A percentile compares a stretch with the other conserved stretches of the same genome.
These are phyloP conservation scores for Dothideomycetidae sp. DNA, from an alignment of 2,329 filamentous ascomycete genomes.

Conservation along the genomic window DNA sequence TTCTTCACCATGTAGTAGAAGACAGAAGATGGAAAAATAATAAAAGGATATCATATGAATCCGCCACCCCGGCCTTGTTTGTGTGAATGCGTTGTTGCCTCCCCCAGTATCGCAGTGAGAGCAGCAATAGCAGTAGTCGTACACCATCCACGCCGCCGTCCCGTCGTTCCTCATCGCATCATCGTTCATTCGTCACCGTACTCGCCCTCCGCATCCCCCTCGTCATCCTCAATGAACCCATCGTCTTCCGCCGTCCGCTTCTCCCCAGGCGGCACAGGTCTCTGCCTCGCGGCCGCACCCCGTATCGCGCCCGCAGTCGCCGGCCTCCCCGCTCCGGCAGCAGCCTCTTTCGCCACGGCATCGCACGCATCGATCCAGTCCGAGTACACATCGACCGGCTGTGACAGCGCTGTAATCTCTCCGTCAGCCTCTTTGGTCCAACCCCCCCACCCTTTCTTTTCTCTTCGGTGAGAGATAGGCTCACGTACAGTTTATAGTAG, in stretches of 20 bases:
- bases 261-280: conserved; percentile 17
- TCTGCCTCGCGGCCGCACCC: neutral
- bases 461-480: neutral
- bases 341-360: conserved; percentile 47
- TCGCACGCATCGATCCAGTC: conserved; percentile 97
- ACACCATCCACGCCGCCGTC: no score
- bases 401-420: neutral
- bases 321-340: conserved; percentile 15
- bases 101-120: no score
- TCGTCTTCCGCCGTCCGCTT: conserved; percentile 20
- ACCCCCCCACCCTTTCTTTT: neutral
- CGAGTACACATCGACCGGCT: conserved; percentile 77
- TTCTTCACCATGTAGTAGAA: conserved; percentile 69
- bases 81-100: neutral
- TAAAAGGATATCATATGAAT: neutral
- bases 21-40: neutral
- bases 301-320: conserved; percentile 7
- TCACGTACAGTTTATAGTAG: conserved; percentile 71
- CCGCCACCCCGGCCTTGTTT: neutral
- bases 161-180: neutral
- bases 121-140: no score
- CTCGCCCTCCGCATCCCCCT: conserved; percentile 22
- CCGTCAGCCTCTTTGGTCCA: conserved; percentile 32
- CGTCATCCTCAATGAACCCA: conserved; percentile 24
- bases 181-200: conserved; percentile 19